Conservation (phyloP, 1,139 yeast species). For the Scheffersomyces titani region DNA sequence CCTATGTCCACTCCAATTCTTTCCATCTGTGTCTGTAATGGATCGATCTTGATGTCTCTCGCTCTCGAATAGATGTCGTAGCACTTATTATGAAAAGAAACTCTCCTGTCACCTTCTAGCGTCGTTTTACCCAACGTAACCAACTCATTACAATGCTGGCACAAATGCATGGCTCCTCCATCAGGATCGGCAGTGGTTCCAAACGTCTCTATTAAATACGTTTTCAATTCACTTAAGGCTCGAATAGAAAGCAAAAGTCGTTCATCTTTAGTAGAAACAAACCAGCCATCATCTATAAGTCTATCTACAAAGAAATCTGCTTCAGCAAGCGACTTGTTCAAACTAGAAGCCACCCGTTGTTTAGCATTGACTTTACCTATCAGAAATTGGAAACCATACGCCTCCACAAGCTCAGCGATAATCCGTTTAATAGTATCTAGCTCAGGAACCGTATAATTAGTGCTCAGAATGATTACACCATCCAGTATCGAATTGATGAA, state of each 20-base stretch:
- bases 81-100: constrained; percentile 54
- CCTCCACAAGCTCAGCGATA: constrained; percentile 46
- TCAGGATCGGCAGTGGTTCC: constrained; percentile 31
- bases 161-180: constrained; percentile 45
- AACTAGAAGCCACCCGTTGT: constrained; percentile 23
- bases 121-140: constrained; percentile 56
- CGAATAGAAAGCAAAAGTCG: constrained; percentile 41
- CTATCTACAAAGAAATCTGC: constrained; percentile 35
- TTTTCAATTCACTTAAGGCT: constrained; percentile 49
- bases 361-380: constrained; percentile 31
- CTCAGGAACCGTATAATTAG: constrained; percentile 47
- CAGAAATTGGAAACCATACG: constrained; percentile 25
- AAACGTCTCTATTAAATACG: constrained; percentile 44
- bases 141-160: constrained; percentile 57
- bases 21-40: constrained; percentile 8
- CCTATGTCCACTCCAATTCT: constrained; percentile 23
- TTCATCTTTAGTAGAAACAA: constrained; percentile 26
- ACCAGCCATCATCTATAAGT: constrained; percentile 57
- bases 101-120: constrained; percentile 28
- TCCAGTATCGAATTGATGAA: constrained; percentile 47
- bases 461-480: constrained; percentile 40
- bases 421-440: constrained; percentile 49
- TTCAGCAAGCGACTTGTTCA: constrained; percentile 31
- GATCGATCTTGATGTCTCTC: neutral
- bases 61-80: constrained; percentile 33